Percentiles rank a stretch among this genome's conserved stretches.
phyloP scores from a whole-genome alignment of 768 basidiomycete genomes.

The Tulasnella sp. region DNA sequence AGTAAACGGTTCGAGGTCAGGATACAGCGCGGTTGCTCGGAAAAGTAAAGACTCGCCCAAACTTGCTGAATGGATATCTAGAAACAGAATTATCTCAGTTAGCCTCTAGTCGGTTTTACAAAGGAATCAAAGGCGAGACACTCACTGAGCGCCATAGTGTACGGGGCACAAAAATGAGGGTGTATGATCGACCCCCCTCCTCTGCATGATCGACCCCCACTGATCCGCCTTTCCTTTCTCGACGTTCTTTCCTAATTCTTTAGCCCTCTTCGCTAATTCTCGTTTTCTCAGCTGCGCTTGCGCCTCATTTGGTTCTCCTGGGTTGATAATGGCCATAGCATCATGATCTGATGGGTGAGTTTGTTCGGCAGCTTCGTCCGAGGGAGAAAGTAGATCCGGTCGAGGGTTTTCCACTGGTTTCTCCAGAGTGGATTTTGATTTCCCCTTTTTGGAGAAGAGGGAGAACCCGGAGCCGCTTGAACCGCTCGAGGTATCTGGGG shows the following conservation, averaged over 20 bases:
- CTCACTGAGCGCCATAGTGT: constrained; percentile 3
- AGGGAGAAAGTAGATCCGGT: constrained; percentile 21
- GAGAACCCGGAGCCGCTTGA: background rate
- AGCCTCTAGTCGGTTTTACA: background rate
- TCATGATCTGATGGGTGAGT: constrained; percentile 25
- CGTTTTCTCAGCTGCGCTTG: background rate
- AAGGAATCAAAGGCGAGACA: background rate
- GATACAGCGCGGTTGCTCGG: background rate
- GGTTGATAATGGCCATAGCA: constrained; percentile 18
- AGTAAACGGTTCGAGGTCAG: background rate
- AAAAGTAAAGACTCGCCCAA: background rate
- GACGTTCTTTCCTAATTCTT: background rate
- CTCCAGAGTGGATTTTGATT: constrained; percentile 5
- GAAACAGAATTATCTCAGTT: background rate
- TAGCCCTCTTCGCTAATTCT: background rate
- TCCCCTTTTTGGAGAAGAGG: constrained; percentile 13
- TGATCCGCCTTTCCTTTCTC: constrained; percentile 12
- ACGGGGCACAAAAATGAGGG: constrained; percentile 5
- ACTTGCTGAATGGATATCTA: constrained; percentile 8
- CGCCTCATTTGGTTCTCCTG: background rate
- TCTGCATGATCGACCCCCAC: constrained; percentile 13
- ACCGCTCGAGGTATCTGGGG: constrained; percentile 24
- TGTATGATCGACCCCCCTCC: constrained; percentile 15
- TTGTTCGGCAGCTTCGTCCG: constrained; percentile 21
- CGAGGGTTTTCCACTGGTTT: constrained; percentile 19